Base-by-base conservation (phyloP, 2,329 filamentous ascomycete species). In the Colletotrichum sp. region DNA sequence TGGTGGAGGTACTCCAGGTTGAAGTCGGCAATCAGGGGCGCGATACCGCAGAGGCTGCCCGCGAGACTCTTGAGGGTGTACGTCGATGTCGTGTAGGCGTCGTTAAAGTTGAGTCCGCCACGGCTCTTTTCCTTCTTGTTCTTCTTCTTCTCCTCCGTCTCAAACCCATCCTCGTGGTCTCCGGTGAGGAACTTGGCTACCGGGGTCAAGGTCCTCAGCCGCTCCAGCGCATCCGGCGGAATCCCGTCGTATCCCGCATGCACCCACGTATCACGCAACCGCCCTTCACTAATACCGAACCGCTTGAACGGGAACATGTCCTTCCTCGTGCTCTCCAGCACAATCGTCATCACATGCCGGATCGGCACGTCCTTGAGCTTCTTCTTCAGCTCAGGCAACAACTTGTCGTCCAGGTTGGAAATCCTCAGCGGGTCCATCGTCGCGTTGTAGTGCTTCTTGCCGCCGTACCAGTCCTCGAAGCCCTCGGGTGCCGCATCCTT, bases 21-120 rank as follows among this genome's bases (percentile, higher is more conserved):
- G 60, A 81, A 82, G 63, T 85, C 83, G 12, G 82, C 81, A 2
- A 84, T 80, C 59, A 85, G 78, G 1, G 84, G 82, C 8, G 78
- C 82, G 28, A 84, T 78, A 15, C 84, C 84, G 57, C 84, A 85
- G 16, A 85, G 77, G 15, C 79, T 83, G 8, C 82, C 83, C 0
- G 80, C 79, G 10, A 85, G 69, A 70, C 83, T 85, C 76, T 85
- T 85, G 39, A 84, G 77, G 0, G 84, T 85, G 71, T 84, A 84
- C 0, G 84, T 85, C 16, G 81, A 79, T 6, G 81, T 80, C 4
- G 84, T 85, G 59, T 81, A 81, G 6, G 80, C 83, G 49, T 80
- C 82, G 15, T 83, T 81, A 36, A 78, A 75, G 57, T 80, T 85
- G 63, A 85, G 78, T 8, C 84, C 84, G 28, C 84, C 57, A 18